Base-by-base conservation (phyloP, 2,329 filamentous ascomycete genomes). In the Apiospora marii region DNA sequence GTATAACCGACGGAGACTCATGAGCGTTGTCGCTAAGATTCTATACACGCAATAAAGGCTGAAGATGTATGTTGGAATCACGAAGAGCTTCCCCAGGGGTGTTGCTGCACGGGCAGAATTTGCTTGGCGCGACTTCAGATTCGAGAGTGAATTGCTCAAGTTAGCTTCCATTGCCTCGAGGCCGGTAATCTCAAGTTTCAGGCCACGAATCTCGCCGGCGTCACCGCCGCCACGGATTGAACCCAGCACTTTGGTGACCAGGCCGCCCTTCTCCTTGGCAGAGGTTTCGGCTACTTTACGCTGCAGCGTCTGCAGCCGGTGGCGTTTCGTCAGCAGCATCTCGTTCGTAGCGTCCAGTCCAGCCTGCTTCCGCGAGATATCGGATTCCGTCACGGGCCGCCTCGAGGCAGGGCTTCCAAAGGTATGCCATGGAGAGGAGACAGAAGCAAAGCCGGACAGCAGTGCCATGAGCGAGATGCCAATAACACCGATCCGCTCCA, bases 381-480 rank as follows among this genome's bases (percentile, higher is more conserved):
- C 93, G 13, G 90, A 87, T 69, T 97, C 94, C 0, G 92, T 92
- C 24, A 95, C 89, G 4, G 89, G 89, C 43, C 88, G 87, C 69
- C 84, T 85, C 13, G 83, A 79, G 67, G 89, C 85, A 51, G 88
- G 89, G 43, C 91, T 90, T 34, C 91, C 89, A 82, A 97, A 94
- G 0, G 90, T 94, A 79, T 97, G 93, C 94, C 94, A 97, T 1
- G 95, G 91, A 1, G 93, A 92, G 34, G 93, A 95, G 46, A 97
- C 93, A n/a, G 94, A 94, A 7, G 94, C 94, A 78, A 97, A 97
- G 0, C 94, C 94, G 8, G 94, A 94, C n/a, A 97, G 85, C 19
- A 95, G 87, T 22, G 94, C 94, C 94, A 97, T 97, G 70, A 96
- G 84, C 68, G 92, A 92, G 72, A 96, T 94, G 4, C 94, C 94